Conservation (phyloP, 768 basidiomycete genomes). For the Tylopilus intermedius region DNA sequence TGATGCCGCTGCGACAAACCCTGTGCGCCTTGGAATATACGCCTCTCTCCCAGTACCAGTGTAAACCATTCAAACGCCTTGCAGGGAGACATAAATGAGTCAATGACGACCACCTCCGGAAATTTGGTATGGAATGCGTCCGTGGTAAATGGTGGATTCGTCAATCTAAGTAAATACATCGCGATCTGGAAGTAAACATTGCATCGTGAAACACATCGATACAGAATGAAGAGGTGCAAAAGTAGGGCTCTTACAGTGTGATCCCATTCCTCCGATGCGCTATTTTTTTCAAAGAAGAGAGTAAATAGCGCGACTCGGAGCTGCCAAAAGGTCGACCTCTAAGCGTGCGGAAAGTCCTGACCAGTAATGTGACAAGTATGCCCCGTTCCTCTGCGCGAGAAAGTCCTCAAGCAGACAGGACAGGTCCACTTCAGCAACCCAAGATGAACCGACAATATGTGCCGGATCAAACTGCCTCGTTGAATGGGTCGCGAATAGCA, state of each 20-base stretch:
- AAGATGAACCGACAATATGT: not conserved
- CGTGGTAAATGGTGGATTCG: too few relatives aligned
- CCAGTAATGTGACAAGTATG: not conserved
- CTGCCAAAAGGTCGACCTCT: not conserved
- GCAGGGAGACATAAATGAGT: too few relatives aligned
- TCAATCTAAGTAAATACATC: too few relatives aligned
- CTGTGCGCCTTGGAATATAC: not conserved
- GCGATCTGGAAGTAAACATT: too few relatives aligned
- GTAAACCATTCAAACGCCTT: too few relatives aligned
- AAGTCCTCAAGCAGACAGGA: not conserved
- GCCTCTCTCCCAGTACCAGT: too few relatives aligned
- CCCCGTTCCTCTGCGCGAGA: not conserved
- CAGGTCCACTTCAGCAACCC: constrained; percentile 6
- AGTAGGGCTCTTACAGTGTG: too few relatives aligned
- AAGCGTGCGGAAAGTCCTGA: not conserved
- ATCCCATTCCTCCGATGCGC: too few relatives aligned
- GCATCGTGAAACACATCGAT: too few relatives aligned
- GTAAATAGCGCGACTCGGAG: not conserved
- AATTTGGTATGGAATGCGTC: too few relatives aligned
- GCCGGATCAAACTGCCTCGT: not conserved
- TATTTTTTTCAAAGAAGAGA: not conserved
- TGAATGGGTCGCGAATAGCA: constrained; percentile 2
- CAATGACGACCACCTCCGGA: too few relatives aligned
- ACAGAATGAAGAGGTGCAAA: too few relatives aligned
- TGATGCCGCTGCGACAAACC: not conserved